Conservation (phyloP, 495 filamentous ascomycete genomes). For the Barbatosphaeria neglecta region DNA sequence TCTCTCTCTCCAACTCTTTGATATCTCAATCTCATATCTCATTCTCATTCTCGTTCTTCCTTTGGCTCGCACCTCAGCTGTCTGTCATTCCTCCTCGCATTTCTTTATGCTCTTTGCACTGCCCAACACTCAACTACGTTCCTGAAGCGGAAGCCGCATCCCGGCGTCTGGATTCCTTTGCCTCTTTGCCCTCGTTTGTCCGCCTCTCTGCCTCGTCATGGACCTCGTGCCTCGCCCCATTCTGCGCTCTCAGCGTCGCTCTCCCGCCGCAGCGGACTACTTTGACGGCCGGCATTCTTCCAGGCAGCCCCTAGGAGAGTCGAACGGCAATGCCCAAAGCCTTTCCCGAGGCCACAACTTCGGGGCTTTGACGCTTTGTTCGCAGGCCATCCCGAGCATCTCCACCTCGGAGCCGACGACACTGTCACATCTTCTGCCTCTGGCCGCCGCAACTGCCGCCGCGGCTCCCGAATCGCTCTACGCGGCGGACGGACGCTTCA, state of each 20-base stretch:
- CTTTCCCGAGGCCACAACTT: conserved; percentile 32
- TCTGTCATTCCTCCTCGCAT: conserved; percentile 32
- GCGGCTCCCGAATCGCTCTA: conserved; percentile 28
- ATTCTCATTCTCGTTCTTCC: too few relatives aligned
- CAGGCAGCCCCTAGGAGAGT: conserved; percentile 36
- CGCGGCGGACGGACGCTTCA: conserved; percentile 11
- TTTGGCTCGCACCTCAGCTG: conserved; percentile 19
- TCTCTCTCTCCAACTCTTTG: background rate
- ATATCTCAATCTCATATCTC: conserved; percentile 15
- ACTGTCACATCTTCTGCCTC: conserved; percentile 27
- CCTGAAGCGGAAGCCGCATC: too few relatives aligned
- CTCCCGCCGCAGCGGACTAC: conserved; percentile 9
- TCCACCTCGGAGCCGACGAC: conserved; percentile 20
- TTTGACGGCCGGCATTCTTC: conserved; percentile 11
- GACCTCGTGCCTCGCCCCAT: conserved; percentile 14
- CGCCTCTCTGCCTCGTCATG: conserved; percentile 13
- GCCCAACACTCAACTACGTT: conserved; percentile 25
- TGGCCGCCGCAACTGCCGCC: too few relatives aligned
- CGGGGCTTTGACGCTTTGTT: conserved; percentile 20
- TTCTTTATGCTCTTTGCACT: conserved; percentile 45
- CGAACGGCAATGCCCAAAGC: conserved; percentile 37
- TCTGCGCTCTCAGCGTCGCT: conserved; percentile 19
- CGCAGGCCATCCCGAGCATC: conserved; percentile 24
- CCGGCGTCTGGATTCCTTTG: conserved; percentile 1
- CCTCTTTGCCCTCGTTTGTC: conserved; percentile 14